A percentile compares a stretch with the other conserved stretches of the same genome.
Evolutionary conservation across 805 yeast genomes (phyloP).

Genomic region (Sugiyamaella mastotermitis): DNA sequence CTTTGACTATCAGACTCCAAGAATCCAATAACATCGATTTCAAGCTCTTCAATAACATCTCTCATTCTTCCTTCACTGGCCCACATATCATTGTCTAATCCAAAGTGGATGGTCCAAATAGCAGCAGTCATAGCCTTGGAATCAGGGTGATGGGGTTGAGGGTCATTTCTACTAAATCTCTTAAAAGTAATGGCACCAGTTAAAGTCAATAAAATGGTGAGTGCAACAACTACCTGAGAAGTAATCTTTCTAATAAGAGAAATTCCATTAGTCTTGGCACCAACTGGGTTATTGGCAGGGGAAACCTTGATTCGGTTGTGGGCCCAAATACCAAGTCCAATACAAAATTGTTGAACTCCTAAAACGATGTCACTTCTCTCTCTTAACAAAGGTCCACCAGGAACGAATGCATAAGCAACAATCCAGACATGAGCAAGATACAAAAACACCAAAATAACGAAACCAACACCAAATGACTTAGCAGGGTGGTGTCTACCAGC

Average conservation of each 20-base stretch:
- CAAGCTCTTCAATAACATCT: conserved; percentile 74
- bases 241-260: conserved; percentile 22
- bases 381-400: conserved; percentile 81
- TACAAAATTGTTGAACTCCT: conserved; percentile 44
- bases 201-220: conserved; percentile 38
- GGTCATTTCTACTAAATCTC: conserved; percentile 55
- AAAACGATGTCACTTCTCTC: conserved; percentile 82
- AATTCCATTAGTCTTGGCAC: conserved; percentile 14
- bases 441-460: conserved; percentile 46
- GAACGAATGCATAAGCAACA: conserved; percentile 97
- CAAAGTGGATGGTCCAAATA: conserved; percentile 97
- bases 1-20: conserved; percentile 92
- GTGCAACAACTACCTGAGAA: conserved; percentile 21
- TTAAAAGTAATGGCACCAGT: conserved; percentile 48
- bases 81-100: conserved; percentile 98
- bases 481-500: conserved; percentile 53
- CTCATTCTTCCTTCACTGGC: conserved; percentile 88
- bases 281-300: conserved; percentile 14
- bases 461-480: conserved; percentile 33
- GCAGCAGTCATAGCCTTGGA: conserved; percentile 82
- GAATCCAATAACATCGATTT: conserved; percentile 84
- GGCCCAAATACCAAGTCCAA: conserved; percentile 48
- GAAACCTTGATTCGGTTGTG: conserved; percentile 17
- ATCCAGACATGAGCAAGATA: conserved; percentile 89
- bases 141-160: conserved; percentile 61